Percentiles rank a stretch among this genome's conserved stretches.
Evolutionary conservation across 73 alveolate species (phyloP).

Genomic region (Paramecium pentaurelia): DNA sequence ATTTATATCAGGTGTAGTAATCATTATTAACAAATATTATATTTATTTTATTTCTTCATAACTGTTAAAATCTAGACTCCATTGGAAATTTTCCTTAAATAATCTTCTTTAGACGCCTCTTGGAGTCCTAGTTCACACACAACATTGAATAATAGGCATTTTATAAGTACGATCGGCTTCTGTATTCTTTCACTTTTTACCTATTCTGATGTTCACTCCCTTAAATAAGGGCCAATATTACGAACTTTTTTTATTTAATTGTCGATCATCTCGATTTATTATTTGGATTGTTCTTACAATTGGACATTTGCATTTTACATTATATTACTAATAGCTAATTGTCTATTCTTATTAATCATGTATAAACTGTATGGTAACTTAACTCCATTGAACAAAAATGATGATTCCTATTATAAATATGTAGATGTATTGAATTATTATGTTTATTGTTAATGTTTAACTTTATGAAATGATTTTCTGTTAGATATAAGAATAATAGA

Average conservation of each 20-base stretch:
- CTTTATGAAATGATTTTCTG: neutral
- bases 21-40: neutral
- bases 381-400: neutral
- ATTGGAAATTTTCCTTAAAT: neutral
- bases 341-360: neutral
- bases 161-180: neutral
- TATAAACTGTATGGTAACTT: slow-evolving; percentile 6
- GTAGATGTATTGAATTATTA: neutral
- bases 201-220: neutral
- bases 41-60: neutral
- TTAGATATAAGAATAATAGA: neutral
- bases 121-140: neutral
- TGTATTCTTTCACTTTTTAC: neutral
- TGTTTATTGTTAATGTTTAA: neutral
- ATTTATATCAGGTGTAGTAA: neutral
- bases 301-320: neutral
- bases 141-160: slow-evolving; percentile 24
- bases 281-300: neutral
- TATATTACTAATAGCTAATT: neutral
- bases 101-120: neutral
- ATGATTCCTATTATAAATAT: neutral
- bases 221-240: neutral
- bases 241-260: neutral
- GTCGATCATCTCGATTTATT: neutral
- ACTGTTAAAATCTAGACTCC: slow-evolving; percentile 5